A percentile compares a stretch with the other conserved stretches of the same genome.
Conservation (phyloP, 75 land plant genomes). For the Cupressus sempervirens region DNA sequence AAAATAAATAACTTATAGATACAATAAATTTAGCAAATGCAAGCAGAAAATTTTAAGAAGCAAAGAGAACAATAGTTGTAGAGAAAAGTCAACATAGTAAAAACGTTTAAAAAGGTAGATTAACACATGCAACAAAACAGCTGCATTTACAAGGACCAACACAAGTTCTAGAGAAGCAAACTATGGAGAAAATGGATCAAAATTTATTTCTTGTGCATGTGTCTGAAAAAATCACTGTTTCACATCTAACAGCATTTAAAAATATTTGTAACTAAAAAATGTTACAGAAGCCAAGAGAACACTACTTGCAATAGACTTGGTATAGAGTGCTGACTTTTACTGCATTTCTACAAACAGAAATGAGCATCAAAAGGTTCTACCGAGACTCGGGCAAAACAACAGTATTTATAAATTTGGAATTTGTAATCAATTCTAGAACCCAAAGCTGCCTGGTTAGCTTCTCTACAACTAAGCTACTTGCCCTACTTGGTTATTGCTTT, state of each 20-base stretch:
- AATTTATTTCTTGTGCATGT: not conserved
- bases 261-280: too few species aligned
- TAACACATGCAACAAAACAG: not conserved
- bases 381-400: not conserved
- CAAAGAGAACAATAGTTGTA: not conserved
- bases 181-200: not conserved
- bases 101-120: not conserved
- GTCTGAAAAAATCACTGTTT: not conserved
- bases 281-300: not conserved
- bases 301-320: not conserved
- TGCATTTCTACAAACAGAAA: not conserved
- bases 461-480: not conserved
- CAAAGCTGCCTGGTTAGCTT: not conserved
- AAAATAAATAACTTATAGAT: not conserved
- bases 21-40: not conserved
- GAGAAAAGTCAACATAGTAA: not conserved
- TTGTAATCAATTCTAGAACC: not conserved
- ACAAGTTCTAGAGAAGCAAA: not conserved
- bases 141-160: not conserved
- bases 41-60: not conserved
- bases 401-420: not conserved
- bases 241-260: not conserved
- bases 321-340: too few species aligned
- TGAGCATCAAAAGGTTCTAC: not conserved
- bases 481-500: not conserved